Base-by-base conservation (phyloP, 2,329 filamentous ascomycete genomes). In the Diaporthe australafricana region DNA sequence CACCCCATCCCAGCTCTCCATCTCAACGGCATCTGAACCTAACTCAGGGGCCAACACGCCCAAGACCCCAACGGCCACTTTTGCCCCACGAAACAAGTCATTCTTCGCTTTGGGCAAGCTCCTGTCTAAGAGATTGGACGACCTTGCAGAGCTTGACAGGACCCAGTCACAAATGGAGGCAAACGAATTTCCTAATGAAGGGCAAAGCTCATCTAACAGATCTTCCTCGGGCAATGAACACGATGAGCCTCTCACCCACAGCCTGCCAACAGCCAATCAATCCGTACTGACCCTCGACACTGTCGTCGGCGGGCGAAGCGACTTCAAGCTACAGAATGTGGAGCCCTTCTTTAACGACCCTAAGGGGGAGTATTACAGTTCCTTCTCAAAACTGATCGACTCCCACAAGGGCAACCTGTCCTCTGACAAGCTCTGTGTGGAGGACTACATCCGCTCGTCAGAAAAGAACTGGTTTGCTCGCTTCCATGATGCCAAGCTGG, bases 261-360 rank as follows among this genome's bases (percentile, higher is more conserved):
- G 47, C 56, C 38, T 53, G 17, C 50, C 56, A 50, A 66, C 56
- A 30, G 53, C 53, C n/a, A 73, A 73, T 20, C 56, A 68, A 16
- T 73, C 70, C 78, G 80, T 45, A 3, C 82, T 91, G 32, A 90
- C 87, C 35, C 82, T 90, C 5, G 83, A 89, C 68, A 84, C 84
- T 3, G 85, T 92, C 38, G 84, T 91, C 32, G 88, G 89, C 22
- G 88, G 89, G 71, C 90, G 90, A 77, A 87, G 87, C 68, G 87
- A 91, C 76, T 90, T 87, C 77, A 87, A 88, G 73, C 84, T 92
- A 20, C 90, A 92, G 77, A 90, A 91, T 70, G 88, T 92, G 0
- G 89, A 91, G 75, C 90, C 90, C 2, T 90, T 89, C 81, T 93
- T 93, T 81, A 92, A 88, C 7, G 91, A 92, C 77, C 86, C 87